These are phyloP conservation scores for Xylaria grammica DNA, from an alignment of 495 filamentous ascomycete species.

Conservation along the genomic window DNA sequence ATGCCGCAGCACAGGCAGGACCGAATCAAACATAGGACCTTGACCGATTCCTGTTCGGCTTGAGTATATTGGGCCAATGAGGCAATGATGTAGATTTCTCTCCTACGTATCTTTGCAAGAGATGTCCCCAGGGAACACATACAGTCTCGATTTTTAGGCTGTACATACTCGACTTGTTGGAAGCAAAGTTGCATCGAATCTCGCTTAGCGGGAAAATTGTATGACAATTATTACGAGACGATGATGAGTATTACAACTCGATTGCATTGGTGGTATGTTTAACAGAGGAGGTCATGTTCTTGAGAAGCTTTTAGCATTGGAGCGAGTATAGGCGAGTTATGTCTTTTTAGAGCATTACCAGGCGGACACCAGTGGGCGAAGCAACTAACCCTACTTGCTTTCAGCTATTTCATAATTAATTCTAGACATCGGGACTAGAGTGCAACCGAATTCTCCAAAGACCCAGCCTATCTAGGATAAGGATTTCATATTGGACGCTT, in stretches of 20 bases:
- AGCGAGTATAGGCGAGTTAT: constrained; percentile 6
- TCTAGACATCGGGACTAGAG: neutral
- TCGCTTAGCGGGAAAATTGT: neutral
- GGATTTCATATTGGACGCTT: neutral
- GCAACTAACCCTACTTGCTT: neutral
- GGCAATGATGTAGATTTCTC: constrained; percentile 1
- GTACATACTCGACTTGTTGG: neutral
- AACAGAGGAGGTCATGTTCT: neutral
- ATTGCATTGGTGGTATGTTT: constrained; percentile 14
- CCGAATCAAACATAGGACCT: constrained; percentile 32
- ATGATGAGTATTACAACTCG: constrained; percentile 3
- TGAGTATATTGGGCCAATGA: constrained; percentile 15
- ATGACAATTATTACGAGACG: constrained; percentile 17
- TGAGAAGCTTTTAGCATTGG: constrained; percentile 12
- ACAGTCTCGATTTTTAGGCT: neutral
- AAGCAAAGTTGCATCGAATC: neutral
- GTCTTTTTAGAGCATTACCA: neutral
- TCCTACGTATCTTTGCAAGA: neutral
- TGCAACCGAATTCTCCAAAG: neutral
- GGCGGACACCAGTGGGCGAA: neutral
- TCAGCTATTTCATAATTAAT: neutral
- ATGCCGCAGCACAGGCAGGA: constrained; percentile 35
- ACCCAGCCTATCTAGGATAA: neutral
- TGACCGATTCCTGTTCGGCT: constrained; percentile 9
- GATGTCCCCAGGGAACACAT: neutral